Conservation (phyloP, 345 rosid genomes). For the Nephelium lappaceum region DNA sequence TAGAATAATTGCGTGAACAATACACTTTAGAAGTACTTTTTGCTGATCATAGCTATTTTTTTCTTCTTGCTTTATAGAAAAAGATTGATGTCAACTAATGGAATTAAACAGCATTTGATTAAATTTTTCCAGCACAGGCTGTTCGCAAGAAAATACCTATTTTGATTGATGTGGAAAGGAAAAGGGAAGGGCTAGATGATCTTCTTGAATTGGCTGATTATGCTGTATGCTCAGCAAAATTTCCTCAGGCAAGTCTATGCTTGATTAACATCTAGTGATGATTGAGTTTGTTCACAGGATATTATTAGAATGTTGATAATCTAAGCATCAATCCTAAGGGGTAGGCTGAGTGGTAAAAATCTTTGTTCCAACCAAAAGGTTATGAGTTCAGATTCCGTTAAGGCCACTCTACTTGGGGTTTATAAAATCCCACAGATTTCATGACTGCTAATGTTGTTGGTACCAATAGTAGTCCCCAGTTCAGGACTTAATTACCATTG, state of each 20-base stretch:
- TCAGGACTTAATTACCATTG: neutral
- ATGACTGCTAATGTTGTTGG: neutral
- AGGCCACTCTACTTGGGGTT: neutral
- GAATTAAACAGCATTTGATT: slow-evolving; percentile 10
- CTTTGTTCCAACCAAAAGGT: neutral
- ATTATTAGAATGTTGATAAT: slow-evolving; percentile 2
- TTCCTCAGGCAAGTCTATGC: slow-evolving; percentile 64
- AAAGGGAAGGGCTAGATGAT: slow-evolving; percentile 76
- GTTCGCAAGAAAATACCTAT: slow-evolving; percentile 68
- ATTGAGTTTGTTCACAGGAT: neutral
- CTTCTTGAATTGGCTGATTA: slow-evolving; percentile 65
- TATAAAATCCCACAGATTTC: neutral
- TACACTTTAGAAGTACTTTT: neutral
- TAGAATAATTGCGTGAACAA: neutral
- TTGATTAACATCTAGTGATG: slow-evolving; percentile 14
- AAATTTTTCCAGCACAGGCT: slow-evolving; percentile 77
- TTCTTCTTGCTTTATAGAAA: slow-evolving; percentile 1
- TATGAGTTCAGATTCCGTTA: neutral
- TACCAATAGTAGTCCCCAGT: neutral
- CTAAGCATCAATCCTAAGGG: neutral
- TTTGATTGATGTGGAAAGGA: slow-evolving; percentile 79
- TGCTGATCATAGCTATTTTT: neutral
- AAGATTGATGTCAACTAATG: slow-evolving; percentile 16
- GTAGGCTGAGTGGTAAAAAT: neutral
- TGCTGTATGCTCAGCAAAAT: slow-evolving; percentile 74